phyloP scores from a whole-genome alignment of 768 basidiomycete genomes.

The Tulasnella sp. region DNA sequence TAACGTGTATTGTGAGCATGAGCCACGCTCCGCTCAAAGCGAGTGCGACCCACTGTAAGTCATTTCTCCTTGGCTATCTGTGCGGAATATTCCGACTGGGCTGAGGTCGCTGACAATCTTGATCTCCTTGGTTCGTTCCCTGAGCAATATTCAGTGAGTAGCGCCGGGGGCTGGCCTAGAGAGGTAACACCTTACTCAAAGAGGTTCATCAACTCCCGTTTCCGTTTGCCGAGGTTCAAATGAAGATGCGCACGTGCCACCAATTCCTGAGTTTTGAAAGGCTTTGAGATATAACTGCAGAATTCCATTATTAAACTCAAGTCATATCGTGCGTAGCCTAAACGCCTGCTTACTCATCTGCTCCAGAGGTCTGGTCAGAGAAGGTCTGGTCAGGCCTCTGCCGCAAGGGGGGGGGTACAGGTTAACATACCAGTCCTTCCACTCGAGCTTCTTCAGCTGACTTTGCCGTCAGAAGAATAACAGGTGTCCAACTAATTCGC shows the following conservation, averaged over 20 bases:
- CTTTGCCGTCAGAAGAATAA: constrained; percentile 41
- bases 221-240: constrained; percentile 42
- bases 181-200: constrained; percentile 10
- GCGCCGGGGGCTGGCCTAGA: background rate
- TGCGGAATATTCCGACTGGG: constrained; percentile 38
- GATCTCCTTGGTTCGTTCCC: constrained; percentile 37
- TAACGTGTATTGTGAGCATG: background rate
- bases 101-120: constrained; percentile 38
- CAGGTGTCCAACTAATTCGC: constrained; percentile 35
- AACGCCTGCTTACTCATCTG: constrained; percentile 38
- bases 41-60: constrained; percentile 19
- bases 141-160: constrained; percentile 16
- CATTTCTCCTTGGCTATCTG: constrained; percentile 19
- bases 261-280: constrained; percentile 42
- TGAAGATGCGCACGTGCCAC: constrained; percentile 43
- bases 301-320: background rate
- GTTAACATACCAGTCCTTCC: constrained; percentile 37
- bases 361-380: constrained; percentile 37
- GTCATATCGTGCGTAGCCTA: background rate
- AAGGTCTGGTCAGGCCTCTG: background rate
- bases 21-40: too few species aligned
- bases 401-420: background rate
- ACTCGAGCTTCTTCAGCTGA: constrained; percentile 41
- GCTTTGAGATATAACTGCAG: constrained; percentile 41
- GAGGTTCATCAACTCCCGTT: constrained; percentile 30